Conservation (phyloP, 495 filamentous ascomycete genomes). For the Podospora comata region DNA sequence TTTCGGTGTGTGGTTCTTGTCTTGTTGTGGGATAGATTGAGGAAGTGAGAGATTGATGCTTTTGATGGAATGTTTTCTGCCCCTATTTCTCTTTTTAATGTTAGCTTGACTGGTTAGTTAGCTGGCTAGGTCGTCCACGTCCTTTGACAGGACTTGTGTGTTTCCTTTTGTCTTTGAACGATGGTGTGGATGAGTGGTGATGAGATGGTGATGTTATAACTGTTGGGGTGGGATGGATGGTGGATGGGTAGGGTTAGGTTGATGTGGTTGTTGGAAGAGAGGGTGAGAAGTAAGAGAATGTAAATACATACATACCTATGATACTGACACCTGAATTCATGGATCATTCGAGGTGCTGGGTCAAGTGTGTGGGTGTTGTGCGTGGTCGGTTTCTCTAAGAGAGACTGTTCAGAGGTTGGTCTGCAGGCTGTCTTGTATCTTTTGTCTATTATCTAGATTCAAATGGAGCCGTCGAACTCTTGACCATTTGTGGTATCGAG, state of each 20-base stretch:
- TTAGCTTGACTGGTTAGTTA: background rate
- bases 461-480: no score
- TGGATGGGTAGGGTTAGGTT: background rate
- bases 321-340: no score
- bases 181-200: background rate
- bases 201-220: background rate
- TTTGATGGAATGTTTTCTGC: background rate
- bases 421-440: no score
- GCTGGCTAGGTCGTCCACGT: background rate
- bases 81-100: background rate
- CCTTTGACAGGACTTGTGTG: background rate
- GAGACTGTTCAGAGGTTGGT: no score
- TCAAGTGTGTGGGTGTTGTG: no score
- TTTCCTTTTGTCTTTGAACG: background rate
- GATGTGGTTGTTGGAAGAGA: no score
- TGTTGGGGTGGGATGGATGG: background rate
- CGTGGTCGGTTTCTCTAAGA: no score
- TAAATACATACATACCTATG: no score
- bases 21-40: background rate
- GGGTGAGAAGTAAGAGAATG: no score
- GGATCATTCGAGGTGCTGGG: no score
- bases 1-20: background rate
- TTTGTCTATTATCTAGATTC: no score
- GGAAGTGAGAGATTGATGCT: background rate
- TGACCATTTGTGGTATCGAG: no score